Base-by-base conservation (phyloP, 1,284 basidiomycete species). In the Wolfiporia cocos region DNA sequence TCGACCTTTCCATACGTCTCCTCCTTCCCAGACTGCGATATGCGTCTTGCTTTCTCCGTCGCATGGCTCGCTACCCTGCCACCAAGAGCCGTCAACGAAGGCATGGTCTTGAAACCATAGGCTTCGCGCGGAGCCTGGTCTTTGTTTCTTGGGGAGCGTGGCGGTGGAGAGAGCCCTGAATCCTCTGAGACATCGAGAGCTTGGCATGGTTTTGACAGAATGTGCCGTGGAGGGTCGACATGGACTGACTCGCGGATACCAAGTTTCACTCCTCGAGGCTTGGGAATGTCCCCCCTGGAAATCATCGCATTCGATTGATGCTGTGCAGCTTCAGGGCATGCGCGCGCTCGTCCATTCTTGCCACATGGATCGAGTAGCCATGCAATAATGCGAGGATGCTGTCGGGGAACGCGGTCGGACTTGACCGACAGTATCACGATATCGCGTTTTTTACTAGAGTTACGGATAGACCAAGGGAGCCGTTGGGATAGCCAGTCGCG, bases 81-180 rank as follows among this genome's bases (percentile, higher is more conserved):
- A 1, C 53, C 53, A 15, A 55, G 47, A 2, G 55, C 53, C 28
- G 48, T 48, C 32, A 55, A 37, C 10, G 52, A 55, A 12, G 51
- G 55, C 29, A 49, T 53, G 9, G 48, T 43, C 4, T 41, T 41
- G 29, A 52, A 42, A 22, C 36, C 15, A 28, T 47, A 31, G 4
- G 39, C 15, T 17, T 39, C 35, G 36, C 33, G 43, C 15, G 17
- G 37, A 18, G 23, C 50, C 46, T 19, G 36, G 7, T 38, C 34
- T 31, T 45, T 23, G 28, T 43, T 43, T 14, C 35, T 28, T 21
- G 44, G 21, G 11, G 46, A 42, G 9, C 54, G 54, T 10, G 57
- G 57, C 1, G 57, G 49, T 0, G 55, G 56, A 4, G 41, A 20
- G 35, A 47, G 37, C n/a, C 41, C 29, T 36, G 31, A 15, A 9